phyloP scores from a whole-genome alignment of 306 rosid genomes.

The Luffa aegyptiaca region DNA sequence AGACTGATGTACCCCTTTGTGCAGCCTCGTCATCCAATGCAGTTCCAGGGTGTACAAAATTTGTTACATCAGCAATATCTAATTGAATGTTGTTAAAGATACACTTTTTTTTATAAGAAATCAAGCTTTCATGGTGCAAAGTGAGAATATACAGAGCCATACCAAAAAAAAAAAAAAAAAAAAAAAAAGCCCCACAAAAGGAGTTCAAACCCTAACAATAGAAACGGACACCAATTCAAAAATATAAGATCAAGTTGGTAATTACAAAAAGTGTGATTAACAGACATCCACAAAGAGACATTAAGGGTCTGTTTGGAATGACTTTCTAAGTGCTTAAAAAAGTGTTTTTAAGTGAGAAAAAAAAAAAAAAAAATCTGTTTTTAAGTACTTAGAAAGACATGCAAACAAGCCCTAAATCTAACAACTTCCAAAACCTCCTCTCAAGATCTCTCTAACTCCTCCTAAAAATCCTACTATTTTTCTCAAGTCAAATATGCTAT shows the following conservation, averaged over 20 bases:
- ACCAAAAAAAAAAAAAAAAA: not conserved
- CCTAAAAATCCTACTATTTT: no score
- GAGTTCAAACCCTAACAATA: no score
- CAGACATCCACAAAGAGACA: no score
- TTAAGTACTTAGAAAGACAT: no score
- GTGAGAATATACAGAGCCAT: not conserved
- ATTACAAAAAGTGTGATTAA: not conserved
- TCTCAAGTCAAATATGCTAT: no score
- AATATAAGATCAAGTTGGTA: not conserved
- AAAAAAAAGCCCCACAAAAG: not conserved
- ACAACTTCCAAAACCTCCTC: no score
- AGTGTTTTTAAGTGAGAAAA: no score
- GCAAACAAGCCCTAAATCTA: no score
- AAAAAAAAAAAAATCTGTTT: no score
- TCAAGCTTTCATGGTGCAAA: not conserved
- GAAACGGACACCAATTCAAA: not conserved
- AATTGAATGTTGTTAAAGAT: constrained; percentile 41
- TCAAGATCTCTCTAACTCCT: no score
- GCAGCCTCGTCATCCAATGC: constrained; percentile 90
- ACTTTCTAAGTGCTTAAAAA: no score
- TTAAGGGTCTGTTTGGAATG: no score
- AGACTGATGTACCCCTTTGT: constrained; percentile 95
- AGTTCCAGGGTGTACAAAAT: constrained; percentile 80
- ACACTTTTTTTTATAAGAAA: not conserved
- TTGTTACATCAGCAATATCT: constrained; percentile 98